Base-by-base conservation (phyloP, 352 stramenopile species). In the Globisporangium yorkense region DNA sequence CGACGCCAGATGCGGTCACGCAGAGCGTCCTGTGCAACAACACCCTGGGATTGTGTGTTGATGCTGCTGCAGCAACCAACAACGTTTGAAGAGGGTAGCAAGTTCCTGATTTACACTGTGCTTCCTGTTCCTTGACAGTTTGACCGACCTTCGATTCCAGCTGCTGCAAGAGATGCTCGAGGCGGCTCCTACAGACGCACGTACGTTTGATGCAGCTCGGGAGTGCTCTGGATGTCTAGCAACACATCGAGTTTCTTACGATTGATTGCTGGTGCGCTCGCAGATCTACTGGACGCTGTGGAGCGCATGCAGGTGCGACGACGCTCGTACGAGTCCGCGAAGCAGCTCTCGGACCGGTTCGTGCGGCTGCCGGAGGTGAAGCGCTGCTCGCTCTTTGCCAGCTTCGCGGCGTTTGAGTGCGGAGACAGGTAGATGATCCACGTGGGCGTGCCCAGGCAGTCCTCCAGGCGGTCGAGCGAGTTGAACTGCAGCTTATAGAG, bases 241-340 rank as follows among this genome's bases (percentile, higher is more conserved):
- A 2, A 13, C 5, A 12, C 4, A 2, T 43, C 13, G 37, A 13
- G 3, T 43, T 43, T 18, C 37, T 43, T 43, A 12, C 2, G 1
- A 29, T 16, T 15, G 5, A 27, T 16, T 24, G n/a, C 1, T 3
- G 10, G 33, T 16, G 10, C 3, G 16, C 20, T 5, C 1, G 45
- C 24, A 81, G 74, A 77, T 56, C 57, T 83, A 15, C 63, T 80
- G 12, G 68, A 83, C 51, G 69, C 74, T 7, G 64, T 83, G 33
- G 69, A 68, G 45, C 72, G 74, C 48, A 69, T 83, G 45, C 69
- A 80, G 67, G 69, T 80, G 12, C 71, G 74, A 12, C 59, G 48
- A 13, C 59, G 67, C 20, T 62, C 76, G 35, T 80, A 77, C 54
- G 48, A 51, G 9, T 31, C 55, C 5, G 71, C 69, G 4, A 61